These are phyloP conservation scores for Ampelomyces quisqualis DNA, from an alignment of 2,329 filamentous ascomycete species.

Conservation along the genomic window DNA sequence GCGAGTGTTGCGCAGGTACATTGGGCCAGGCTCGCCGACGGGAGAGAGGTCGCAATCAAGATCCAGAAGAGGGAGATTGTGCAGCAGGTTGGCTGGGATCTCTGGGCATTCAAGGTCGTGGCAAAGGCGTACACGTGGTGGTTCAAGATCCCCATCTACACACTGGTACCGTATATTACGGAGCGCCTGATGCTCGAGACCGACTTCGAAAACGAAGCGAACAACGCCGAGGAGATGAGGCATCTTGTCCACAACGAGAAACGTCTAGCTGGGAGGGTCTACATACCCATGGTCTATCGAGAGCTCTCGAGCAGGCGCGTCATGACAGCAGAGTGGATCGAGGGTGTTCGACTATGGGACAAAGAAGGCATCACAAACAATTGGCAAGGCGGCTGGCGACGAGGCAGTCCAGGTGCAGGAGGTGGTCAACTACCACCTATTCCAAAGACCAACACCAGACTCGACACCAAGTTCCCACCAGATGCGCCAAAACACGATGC, in stretches of 20 bases:
- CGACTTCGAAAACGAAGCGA: constrained; percentile 88
- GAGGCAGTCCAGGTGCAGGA: constrained; percentile 75
- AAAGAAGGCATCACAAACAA: constrained; percentile 73
- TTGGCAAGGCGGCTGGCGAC: constrained; percentile 76
- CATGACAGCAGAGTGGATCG: constrained; percentile 96
- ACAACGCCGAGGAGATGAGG: constrained; percentile 84
- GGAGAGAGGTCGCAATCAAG: constrained; percentile 90
- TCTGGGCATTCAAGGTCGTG: constrained; percentile 93
- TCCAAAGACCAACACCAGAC: constrained; percentile 35
- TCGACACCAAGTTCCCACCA: constrained; percentile 31
- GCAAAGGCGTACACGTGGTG: constrained; percentile 78
- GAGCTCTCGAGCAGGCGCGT: constrained; percentile 81
- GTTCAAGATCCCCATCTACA: constrained; percentile 93
- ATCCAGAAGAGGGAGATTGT: constrained; percentile 94
- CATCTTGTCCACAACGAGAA: constrained; percentile 73
- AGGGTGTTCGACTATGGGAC: constrained; percentile 90
- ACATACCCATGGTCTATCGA: constrained; percentile 80
- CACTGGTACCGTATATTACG: constrained; percentile 85
- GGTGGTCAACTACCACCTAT: constrained; percentile 61
- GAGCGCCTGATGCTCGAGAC: constrained; percentile 92
- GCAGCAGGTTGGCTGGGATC: constrained; percentile 87
- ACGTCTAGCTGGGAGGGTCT: constrained; percentile 74
- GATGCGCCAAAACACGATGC: constrained; percentile 52
- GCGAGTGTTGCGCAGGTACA: constrained; percentile 97
- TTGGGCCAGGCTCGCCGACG: constrained; percentile 84